A percentile compares a stretch with the other conserved stretches of the same genome.
Evolutionary conservation across 2,329 filamentous ascomycete species (phyloP).

Genomic region (Sporothrix brunneoviolacea): DNA sequence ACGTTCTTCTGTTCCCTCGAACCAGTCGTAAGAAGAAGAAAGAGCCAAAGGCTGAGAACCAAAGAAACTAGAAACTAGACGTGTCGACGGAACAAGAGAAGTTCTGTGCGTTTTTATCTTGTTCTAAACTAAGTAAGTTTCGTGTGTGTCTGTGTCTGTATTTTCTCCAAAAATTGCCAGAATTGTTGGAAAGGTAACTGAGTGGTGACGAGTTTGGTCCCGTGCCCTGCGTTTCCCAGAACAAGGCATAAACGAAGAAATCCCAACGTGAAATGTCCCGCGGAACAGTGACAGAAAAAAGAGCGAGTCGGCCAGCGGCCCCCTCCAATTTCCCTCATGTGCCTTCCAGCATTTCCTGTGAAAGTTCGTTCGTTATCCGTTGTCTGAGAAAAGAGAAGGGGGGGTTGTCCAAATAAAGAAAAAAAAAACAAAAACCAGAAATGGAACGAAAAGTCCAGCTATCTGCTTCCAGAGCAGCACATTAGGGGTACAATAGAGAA

Average conservation of each 20-base stretch:
- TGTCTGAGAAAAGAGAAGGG: slow-evolving; percentile 10
- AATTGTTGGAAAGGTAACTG: background rate
- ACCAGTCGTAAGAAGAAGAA: background rate
- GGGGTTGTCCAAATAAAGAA: background rate
- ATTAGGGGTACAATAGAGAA: background rate
- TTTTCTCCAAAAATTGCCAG: background rate
- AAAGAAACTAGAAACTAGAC: background rate
- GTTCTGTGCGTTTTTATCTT: background rate
- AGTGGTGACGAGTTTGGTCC: background rate
- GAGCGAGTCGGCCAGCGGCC: slow-evolving; percentile 13
- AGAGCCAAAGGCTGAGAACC: background rate
- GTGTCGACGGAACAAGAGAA: background rate
- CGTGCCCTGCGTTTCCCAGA: background rate
- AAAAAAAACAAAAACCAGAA: slow-evolving; percentile 8
- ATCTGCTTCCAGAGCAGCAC: slow-evolving; percentile 17
- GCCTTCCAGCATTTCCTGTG: slow-evolving; percentile 1
- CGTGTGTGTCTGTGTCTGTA: background rate
- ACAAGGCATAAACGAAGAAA: background rate
- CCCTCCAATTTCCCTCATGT: background rate
- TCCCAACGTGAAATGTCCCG: too few species aligned
- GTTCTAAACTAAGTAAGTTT: slow-evolving; percentile 2
- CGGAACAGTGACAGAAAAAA: background rate
- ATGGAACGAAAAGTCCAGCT: background rate
- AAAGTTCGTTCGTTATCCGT: slow-evolving; percentile 1
- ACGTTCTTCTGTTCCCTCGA: background rate